Base-by-base conservation (phyloP, 1,284 basidiomycete species). In the Malassezia nana region DNA sequence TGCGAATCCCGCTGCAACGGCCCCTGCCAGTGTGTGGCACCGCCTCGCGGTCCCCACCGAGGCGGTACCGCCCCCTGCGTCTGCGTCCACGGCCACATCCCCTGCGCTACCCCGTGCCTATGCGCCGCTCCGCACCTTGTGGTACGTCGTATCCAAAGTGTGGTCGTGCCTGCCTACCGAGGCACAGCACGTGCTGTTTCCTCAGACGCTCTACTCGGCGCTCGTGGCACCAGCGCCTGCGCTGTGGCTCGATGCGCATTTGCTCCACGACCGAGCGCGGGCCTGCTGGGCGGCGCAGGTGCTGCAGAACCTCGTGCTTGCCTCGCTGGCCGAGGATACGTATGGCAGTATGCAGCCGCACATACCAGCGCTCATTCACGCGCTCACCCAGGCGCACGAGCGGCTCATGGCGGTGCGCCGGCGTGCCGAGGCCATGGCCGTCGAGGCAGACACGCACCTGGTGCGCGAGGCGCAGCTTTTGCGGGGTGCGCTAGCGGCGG, bases 321-420 rank as follows among this genome's bases (percentile, higher is more conserved):
- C 62, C 40, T 62, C 60, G 28, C 55, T 67, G n/a, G 20, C 38
- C 0, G 62, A 67, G 59, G 65, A 67, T 29, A 30, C 50, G 6
- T 67, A 64, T 51, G 65, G 65, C 5, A 44, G 47, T 12, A 64
- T 65, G 33, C 64, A 65, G 41, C 59, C 55, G 13, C 64, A 67
- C 44, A 57, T 65, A 41, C 10, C 28, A 6, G 46, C 48, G 13
- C 42, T 65, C 15, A 38, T 62, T 5, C 41, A 24, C 4, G 9
- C 48, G 22, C 40, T 56, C 10, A n/a, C 32, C 8, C 43, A 24
- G 3, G 54, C 54, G 22, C 40, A 49, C 25, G 31, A 42, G 45
- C 54, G 54, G 13, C 29, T 56, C 33, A 18, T 33, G 30, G 13
- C 15, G 16, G 45, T 51, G 41, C 47, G 38, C 18, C 41, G 29